A percentile compares a stretch with the other conserved stretches of the same genome.
These are phyloP conservation scores for Pleurotus citrinopileatus DNA, from an alignment of 768 basidiomycete genomes.

Conservation along the genomic window DNA sequence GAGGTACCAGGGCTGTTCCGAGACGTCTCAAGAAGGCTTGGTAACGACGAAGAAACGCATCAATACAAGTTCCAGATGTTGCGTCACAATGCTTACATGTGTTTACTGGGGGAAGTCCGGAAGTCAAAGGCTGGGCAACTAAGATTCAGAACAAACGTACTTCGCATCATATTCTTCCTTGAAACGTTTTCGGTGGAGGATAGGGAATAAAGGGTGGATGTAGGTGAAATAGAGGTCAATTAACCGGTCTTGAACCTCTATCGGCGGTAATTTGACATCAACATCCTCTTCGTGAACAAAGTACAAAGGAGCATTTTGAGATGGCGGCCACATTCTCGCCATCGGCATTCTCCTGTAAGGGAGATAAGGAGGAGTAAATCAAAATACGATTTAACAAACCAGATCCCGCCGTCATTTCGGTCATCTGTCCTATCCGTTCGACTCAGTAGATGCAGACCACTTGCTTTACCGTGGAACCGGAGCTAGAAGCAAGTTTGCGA, in stretches of 20 bases:
- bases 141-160: conserved; percentile 27
- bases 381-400: conserved; percentile 35
- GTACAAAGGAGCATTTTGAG: conserved; percentile 35
- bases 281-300: conserved; percentile 41
- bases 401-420: conserved; percentile 66
- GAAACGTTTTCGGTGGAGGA: conserved; percentile 74
- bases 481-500: conserved; percentile 44
- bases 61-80: neutral
- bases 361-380: conserved; percentile 14
- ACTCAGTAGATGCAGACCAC: conserved; percentile 74
- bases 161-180: conserved; percentile 57
- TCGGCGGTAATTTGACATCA: conserved; percentile 54
- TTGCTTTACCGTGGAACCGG: conserved; percentile 78
- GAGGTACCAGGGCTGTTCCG: conserved; percentile 16
- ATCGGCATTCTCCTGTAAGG: conserved; percentile 63
- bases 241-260: conserved; percentile 62
- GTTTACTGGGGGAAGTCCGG: neutral
- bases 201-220: conserved; percentile 80
- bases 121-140: neutral
- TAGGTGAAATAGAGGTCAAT: conserved; percentile 79
- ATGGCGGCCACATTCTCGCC: conserved; percentile 72
- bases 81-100: neutral
- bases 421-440: conserved; percentile 63
- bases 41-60: conserved; percentile 1
- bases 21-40: conserved; percentile 26